phyloP scores from a whole-genome alignment of 352 stramenopile species.

The Pythium vanterpoolii region DNA sequence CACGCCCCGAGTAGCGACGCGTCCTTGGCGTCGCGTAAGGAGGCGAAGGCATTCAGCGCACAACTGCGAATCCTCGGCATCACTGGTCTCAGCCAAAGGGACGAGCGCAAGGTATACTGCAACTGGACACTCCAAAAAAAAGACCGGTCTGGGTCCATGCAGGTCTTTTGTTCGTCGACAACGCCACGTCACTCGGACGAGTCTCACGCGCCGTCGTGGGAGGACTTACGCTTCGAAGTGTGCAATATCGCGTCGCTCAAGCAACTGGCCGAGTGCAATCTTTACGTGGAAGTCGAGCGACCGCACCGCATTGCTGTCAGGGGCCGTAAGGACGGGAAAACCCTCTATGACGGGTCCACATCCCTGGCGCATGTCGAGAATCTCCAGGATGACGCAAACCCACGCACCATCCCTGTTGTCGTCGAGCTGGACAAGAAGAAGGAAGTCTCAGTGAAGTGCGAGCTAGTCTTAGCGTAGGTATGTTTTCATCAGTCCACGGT shows the following conservation, averaged over 20 bases:
- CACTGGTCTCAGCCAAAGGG: background rate
- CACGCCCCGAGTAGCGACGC: slow-evolving; percentile 8
- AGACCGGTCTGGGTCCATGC: slow-evolving; percentile 5
- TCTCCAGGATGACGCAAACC: slow-evolving; percentile 10
- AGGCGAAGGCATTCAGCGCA: slow-evolving; percentile 5
- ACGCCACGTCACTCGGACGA: slow-evolving; percentile 9
- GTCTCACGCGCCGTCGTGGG: slow-evolving; percentile 6
- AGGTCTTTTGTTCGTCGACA: slow-evolving; percentile 12
- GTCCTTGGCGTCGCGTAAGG: slow-evolving; percentile 2
- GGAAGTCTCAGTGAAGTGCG: slow-evolving; percentile 6
- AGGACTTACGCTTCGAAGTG: slow-evolving; percentile 1
- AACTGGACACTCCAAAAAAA: slow-evolving; percentile 4
- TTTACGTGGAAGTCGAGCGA: slow-evolving; percentile 11
- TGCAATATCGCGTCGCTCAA: slow-evolving; percentile 9
- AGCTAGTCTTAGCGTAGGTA: slow-evolving; percentile 3
- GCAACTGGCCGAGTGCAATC: slow-evolving; percentile 12
- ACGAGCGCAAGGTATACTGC: slow-evolving; percentile 3
- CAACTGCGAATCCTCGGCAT: slow-evolving; percentile 10
- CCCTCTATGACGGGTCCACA: slow-evolving; percentile 3
- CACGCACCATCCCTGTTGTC: slow-evolving; percentile 11
- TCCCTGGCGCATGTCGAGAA: slow-evolving; percentile 7
- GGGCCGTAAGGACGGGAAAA: background rate
- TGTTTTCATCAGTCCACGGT: slow-evolving; percentile 5
- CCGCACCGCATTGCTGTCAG: background rate
- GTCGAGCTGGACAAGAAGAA: slow-evolving; percentile 14